Evolutionary conservation across 257 asterid species (phyloP).

Genomic region (Plantago ovata): DNA sequence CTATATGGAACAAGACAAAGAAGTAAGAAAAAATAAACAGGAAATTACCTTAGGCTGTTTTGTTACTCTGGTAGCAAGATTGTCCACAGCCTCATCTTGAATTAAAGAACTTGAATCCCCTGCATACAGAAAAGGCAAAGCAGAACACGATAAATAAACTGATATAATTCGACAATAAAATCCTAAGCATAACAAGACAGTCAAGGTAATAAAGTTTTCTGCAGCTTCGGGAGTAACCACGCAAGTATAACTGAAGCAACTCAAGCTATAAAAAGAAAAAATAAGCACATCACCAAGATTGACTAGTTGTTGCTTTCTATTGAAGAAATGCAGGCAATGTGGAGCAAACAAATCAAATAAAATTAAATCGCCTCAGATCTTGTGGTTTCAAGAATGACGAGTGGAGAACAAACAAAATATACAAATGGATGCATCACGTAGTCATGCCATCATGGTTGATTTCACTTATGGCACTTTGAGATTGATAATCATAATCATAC

Average conservation of each 20-base stretch:
- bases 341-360: background rate
- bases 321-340: background rate
- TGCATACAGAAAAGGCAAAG: conserved; percentile 21
- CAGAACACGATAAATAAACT: conserved; percentile 8
- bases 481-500: conserved; percentile 12
- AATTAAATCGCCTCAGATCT: no score
- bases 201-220: conserved; percentile 9
- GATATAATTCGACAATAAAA: conserved; percentile 12
- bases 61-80: conserved; percentile 30
- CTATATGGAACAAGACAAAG: conserved; percentile 6
- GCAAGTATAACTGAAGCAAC: conserved; percentile 3
- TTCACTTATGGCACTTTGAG: background rate
- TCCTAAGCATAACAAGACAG: conserved; percentile 10
- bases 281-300: background rate
- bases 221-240: conserved; percentile 7
- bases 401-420: background rate
- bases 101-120: conserved; percentile 30
- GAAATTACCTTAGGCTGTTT: conserved; percentile 48
- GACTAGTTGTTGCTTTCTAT: background rate
- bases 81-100: conserved; percentile 29
- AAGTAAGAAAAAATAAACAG: conserved; percentile 19
- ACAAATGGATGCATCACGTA: background rate
- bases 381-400: background rate
- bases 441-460: background rate
- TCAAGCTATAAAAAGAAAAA: background rate